Percentiles rank a stretch among this genome's conserved stretches.
Evolutionary conservation across 768 basidiomycete genomes (phyloP).

Genomic region (Hemileccinum impolitum): DNA sequence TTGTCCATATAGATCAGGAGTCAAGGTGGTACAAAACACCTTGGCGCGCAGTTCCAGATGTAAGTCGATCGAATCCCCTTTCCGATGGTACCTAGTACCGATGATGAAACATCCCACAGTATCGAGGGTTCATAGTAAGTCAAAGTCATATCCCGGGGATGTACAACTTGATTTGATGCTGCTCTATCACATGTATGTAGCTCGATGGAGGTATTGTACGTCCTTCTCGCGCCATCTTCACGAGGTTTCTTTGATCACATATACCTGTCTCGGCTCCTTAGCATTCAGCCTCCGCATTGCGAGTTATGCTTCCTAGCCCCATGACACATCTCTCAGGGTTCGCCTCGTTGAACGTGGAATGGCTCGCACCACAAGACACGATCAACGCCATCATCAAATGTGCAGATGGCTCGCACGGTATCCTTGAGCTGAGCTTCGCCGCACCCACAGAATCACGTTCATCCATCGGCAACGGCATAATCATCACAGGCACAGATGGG

Average conservation of each 20-base stretch:
- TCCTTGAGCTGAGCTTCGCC: slow-evolving; percentile 61
- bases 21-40: slow-evolving; percentile 78
- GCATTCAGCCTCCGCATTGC: slow-evolving; percentile 67
- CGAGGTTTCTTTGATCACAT: background rate
- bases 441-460: slow-evolving; percentile 46
- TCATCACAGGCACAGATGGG: slow-evolving; percentile 62
- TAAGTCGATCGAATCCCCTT: too few relatives aligned
- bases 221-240: slow-evolving; percentile 11
- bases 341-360: slow-evolving; percentile 65
- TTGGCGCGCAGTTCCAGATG: slow-evolving; percentile 81
- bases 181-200: slow-evolving; percentile 32
- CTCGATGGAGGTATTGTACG: slow-evolving; percentile 78
- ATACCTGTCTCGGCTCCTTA: slow-evolving; percentile 18
- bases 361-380: slow-evolving; percentile 78
- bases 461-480: slow-evolving; percentile 22
- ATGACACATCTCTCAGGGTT: slow-evolving; percentile 58
- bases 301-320: slow-evolving; percentile 51
- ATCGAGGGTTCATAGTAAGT: slow-evolving; percentile 78
- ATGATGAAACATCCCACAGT: slow-evolving; percentile 35
- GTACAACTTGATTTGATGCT: background rate
- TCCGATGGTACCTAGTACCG: too few relatives aligned
- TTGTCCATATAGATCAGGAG: slow-evolving; percentile 54
- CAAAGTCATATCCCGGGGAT: background rate
- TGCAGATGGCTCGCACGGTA: slow-evolving; percentile 53
- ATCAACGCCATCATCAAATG: slow-evolving; percentile 53